A percentile compares a stretch with the other conserved stretches of the same genome.
phyloP scores from a whole-genome alignment of 495 filamentous ascomycete genomes.

The Peziza echinospora region DNA sequence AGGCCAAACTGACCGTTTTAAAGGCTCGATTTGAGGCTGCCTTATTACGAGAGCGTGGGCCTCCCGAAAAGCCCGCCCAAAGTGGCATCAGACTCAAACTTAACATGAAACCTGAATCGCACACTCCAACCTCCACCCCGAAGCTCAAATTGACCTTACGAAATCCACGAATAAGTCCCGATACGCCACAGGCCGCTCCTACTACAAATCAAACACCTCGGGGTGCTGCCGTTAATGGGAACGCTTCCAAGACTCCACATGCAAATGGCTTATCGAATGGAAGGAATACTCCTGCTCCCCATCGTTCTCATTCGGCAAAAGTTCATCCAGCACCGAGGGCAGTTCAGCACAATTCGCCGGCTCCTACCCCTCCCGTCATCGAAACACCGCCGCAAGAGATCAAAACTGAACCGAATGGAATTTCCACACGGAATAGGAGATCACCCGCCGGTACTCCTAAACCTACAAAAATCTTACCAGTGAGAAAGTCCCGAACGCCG shows the following conservation, averaged over 20 bases:
- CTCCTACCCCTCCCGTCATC: background rate
- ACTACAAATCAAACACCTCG: too few species aligned
- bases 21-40: background rate
- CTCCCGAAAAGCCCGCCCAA: slow-evolving; percentile 6
- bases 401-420: background rate
- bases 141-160: background rate
- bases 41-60: background rate
- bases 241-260: background rate
- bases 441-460: background rate
- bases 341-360: background rate
- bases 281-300: background rate
- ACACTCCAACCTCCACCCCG: slow-evolving; percentile 2
- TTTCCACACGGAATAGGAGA: background rate
- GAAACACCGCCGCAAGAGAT: background rate
- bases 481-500: background rate
- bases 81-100: slow-evolving; percentile 18
- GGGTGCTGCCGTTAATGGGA: background rate
- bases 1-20: too few species aligned
- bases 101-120: slow-evolving; percentile 13
- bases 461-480: background rate
- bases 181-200: background rate
- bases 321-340: background rate
- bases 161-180: background rate
- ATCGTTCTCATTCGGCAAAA: too few species aligned
- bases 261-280: background rate